Evolutionary conservation across 2,329 filamentous ascomycete species (phyloP), one percentile per base, ranked within the genome.

Genomic region (Diaporthe batatas): DNA sequence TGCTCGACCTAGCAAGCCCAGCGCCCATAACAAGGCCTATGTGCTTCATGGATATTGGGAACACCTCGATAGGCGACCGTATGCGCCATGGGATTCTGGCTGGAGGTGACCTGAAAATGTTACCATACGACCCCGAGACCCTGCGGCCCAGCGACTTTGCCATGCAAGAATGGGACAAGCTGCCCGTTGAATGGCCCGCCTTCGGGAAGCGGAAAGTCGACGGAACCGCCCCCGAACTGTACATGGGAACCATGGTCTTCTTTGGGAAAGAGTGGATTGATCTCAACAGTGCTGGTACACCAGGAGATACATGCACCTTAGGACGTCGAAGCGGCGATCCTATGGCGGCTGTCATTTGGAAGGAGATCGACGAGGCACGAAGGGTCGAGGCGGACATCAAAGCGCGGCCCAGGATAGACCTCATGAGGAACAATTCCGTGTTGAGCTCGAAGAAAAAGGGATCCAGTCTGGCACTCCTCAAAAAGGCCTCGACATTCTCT

Each of bases 231-330:
- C 54, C 72, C 6, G 34, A 47, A 3, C 23, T 68, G 32, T 59
- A 54, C 34, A 39, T 68, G 29, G 67, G 55, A n/a, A 67, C 62
- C 5, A 64, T 74, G 49, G 64, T 74, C 0, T 72, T 67, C 11
- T 69, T 74, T 8, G 70, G 42, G 23, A 64, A 65, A 55, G 70
- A 72, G 12, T 74, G 72, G 72, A 18, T 53, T 32, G 49, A 32
- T 11, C 21, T 74, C 25, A 49, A 69, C 10, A 42, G 58, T 10
- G 39, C 53, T 1, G 70, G 70, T 7, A 65, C 67, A 1, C 64
- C 67, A n/a, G 70, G 64, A 3, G 23, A 12, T 2, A 39, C 42
- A 2, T 74, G 72, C n/a, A 34, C 0, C 1, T 39, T 74, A 3
- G 49, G 39, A 6, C 32, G 10, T 23, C 51, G 53, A 6, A 29